Evolutionary conservation across 257 asterid genomes (phyloP), one percentile per base, ranked within the genome.

Genomic region (Salvia rosmarinus): DNA sequence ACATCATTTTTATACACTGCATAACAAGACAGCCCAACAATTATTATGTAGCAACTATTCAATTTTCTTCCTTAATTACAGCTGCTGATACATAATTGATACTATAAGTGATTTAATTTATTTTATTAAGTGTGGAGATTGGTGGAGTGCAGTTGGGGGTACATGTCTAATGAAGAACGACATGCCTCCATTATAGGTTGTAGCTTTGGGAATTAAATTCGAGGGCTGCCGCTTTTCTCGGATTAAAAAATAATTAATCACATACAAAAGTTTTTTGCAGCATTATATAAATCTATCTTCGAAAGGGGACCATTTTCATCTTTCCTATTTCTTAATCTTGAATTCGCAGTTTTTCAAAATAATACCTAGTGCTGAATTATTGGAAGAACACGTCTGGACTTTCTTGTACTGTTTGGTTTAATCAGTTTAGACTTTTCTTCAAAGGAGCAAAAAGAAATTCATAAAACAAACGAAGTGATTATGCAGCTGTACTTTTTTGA

Each of bases 181-280:
- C 96, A 90, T 88, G 90, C 90, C 90, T 79, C 87, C 88, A 77
- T 78, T 79, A 70, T 44, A 87, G 84, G 85, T 71, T 82, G 77
- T 52, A 80, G 78, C 16, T 55, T 54, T 23, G 3, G 40, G 78
- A 85, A 75, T 67, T 80, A 60, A 75, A 74, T 60, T 74, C 16
- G 64, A 64, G 43, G 70, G 61, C 66, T 77, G 65, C 64, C 32
- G 67, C 46, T 70, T 61, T 25, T 13, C 7, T 13, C 55, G 2
- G 37, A 32, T 32, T 32, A 32, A 1, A 4, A 32, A 32, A 32
- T 32, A 32, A 32, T 32, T 4, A 32, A 32, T 32, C 37, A 32
- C 37, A 4, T 32, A 32, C 5, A 4, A 32, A 39, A 39, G 11
- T 39, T 37, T 39, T 51, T 25, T 6, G 55, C 55, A 47, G 57